phyloP scores from a whole-genome alignment of 106 monocot species.

The Apostasia ramifera region DNA sequence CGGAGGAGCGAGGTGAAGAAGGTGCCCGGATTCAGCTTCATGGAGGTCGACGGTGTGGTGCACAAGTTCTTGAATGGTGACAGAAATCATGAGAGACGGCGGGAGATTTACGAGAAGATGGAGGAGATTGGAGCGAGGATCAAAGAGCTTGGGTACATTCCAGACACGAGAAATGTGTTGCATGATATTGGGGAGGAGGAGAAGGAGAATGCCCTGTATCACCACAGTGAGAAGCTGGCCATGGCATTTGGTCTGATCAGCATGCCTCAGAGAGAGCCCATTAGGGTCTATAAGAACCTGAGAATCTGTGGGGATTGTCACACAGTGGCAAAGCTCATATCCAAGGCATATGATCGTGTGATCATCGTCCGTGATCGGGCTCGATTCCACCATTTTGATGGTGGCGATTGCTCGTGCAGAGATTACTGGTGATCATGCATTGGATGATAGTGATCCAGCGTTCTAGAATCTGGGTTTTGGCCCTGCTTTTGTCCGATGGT shows the following conservation, averaged over 20 bases:
- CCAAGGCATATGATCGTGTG: conserved; percentile 17
- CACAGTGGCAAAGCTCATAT: conserved; percentile 16
- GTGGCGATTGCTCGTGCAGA: conserved; percentile 18
- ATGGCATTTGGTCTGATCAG: conserved; percentile 25
- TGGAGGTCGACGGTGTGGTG: conserved; percentile 40
- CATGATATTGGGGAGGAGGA: conserved; percentile 92
- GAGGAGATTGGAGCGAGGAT: conserved; percentile 55
- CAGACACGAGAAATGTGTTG: conserved; percentile 56
- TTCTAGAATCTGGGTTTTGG: too few relatives aligned
- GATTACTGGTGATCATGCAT: conserved; percentile 16
- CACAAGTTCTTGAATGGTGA: conserved; percentile 76
- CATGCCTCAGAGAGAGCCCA: background rate
- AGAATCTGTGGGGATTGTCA: conserved; percentile 27
- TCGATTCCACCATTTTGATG: conserved; percentile 20
- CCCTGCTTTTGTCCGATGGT: too few relatives aligned
- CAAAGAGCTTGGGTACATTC: conserved; percentile 45
- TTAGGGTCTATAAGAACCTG: conserved; percentile 21
- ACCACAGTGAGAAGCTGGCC: conserved; percentile 32
- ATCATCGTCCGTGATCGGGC: conserved; percentile 21
- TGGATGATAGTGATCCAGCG: too few relatives aligned
- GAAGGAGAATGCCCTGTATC: conserved; percentile 58
- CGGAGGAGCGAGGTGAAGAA: conserved; percentile 53
- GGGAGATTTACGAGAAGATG: conserved; percentile 51
- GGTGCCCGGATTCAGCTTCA: conserved; percentile 69
- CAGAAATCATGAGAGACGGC: conserved; percentile 43